Conservation (phyloP, 805 yeast species). For the Jamesozyma gamospora region DNA sequence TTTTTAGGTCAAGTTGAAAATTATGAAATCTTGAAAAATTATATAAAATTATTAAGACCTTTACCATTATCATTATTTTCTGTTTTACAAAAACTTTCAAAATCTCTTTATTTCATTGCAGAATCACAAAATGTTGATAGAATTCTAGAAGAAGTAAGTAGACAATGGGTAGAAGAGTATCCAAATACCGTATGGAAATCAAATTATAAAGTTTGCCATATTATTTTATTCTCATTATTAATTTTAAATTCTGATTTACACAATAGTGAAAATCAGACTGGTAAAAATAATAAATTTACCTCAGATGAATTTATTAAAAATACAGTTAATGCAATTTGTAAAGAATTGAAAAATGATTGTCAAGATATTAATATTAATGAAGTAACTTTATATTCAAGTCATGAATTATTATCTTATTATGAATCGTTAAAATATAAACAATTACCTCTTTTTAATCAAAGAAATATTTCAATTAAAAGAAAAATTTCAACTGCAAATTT, state of each 20-base stretch:
- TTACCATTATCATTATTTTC: slow-evolving; percentile 42
- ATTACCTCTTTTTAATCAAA: slow-evolving; percentile 15
- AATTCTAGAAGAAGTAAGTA: slow-evolving; percentile 57
- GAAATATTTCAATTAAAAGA: no score
- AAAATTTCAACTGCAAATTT: not conserved
- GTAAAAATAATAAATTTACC: slow-evolving; percentile 31
- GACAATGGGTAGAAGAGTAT: slow-evolving; percentile 47
- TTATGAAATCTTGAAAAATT: slow-evolving; percentile 26
- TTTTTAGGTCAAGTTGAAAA: slow-evolving; percentile 31
- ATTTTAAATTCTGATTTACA: slow-evolving; percentile 72
- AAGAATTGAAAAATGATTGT: slow-evolving; percentile 13
- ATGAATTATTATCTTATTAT: slow-evolving; percentile 18
- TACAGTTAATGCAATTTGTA: slow-evolving; percentile 38
- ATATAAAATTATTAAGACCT: slow-evolving; percentile 33
- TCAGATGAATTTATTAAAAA: slow-evolving; percentile 38
- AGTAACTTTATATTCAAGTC: slow-evolving; percentile 6
- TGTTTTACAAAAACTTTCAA: slow-evolving; percentile 52
- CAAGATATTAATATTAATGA: slow-evolving; percentile 2
- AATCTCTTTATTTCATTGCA: slow-evolving; percentile 61
- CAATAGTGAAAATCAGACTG: slow-evolving; percentile 33
- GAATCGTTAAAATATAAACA: slow-evolving; percentile 14
- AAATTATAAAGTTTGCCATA: slow-evolving; percentile 52
- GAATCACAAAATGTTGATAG: slow-evolving; percentile 78
- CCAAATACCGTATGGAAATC: slow-evolving; percentile 34
- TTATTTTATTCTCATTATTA: slow-evolving; percentile 60